Base-by-base conservation (phyloP, 1,284 basidiomycete species). In the Phenoliferia sp. region DNA sequence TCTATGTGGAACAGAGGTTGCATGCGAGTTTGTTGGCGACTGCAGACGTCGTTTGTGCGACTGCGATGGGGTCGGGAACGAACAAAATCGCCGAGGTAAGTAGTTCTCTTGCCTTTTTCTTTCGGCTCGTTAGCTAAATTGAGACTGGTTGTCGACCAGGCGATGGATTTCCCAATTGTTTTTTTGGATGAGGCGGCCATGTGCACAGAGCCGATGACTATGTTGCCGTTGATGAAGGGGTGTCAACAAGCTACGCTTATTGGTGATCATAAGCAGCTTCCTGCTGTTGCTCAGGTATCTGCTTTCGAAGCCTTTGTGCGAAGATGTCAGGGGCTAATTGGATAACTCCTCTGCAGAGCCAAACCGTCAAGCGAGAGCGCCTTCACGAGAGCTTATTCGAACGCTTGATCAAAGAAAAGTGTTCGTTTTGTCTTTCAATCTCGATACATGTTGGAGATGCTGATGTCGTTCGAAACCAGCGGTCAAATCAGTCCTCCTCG, bases 241-340 rank as follows among this genome's bases (percentile, higher is more conserved):
- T 89, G 89, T 29, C 84, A 83, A 59, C 94, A 97, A 74, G 83
- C 92, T 35, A 86, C 90, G 3, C 85, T 97, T 62, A 94, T 97
- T 70, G 94, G 94, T 34, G 94, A 97, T 80, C 94, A 97, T 80
- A 94, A 94, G 78, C 94, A 97, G 78, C 83, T 96, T n/a, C 92
- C 94, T 28, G 92, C 94, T 0, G 87, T 96, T 63, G 91, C 95
- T 68, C 83, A 85, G 1, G 71, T 70, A 28, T 74, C 76, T 17
- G n/a, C n/a, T n/a, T n/a, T n/a, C n/a, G n/a, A n/a, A n/a, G 50
- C 32, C 54, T 32, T 31, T 61, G 9, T 69, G 65, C 50, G 2
- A 22, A 6, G 16, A 28, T 16, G 22, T 19, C 3, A 26, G 16
- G 28, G 28, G 5, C 34, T 36, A 17, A 62, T 55, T 66, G 65